Base-by-base conservation (phyloP, 805 yeast species). In the Wickerhamiella musiphila region DNA sequence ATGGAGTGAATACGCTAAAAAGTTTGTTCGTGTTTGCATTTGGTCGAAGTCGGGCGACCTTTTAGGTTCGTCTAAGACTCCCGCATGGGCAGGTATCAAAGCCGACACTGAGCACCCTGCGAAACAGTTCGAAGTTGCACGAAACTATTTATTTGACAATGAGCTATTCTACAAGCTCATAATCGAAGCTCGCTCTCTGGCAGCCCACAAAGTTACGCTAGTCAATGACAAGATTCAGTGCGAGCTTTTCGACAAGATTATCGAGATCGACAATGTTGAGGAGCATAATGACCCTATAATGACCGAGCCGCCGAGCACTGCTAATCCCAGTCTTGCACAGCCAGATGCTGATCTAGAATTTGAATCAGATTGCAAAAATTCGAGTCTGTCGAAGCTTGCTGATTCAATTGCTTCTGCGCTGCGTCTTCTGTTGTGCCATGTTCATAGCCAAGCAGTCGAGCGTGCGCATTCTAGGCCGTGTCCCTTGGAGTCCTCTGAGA, bases 81-180 rank as follows among this genome's bases (percentile, higher is more conserved):
- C n/a, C n/a, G n/a, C n/a, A n/a, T n/a, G n/a, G n/a, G n/a, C n/a
- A n/a, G n/a, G n/a, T n/a, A 14, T 24, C 18, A 18, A 18, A 17
- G 29, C 22, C 21, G 37, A 19, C 49, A 44, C 27, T 43, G 52
- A 15, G 54, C 63, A 9, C 64, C 73, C 14, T 62, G 64, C 30
- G 14, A 14, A 16, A 16, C 73, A 69, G 44, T 69, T 86, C 18
- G 63, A 66, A 23, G 67, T 57, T 31, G 83, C 92, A 0, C 63
- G 94, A 29, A 73, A 66, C 40, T 68, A 70, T 37, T 60, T 84
- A 6, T 86, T 86, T 56, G 96, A 86, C 48, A 90, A 79, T 46
- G 96, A 86, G 51, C 60, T 86, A 34, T 81, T 81, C 57, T 70
- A 68, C 51, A 83, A 75, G 43, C 54, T 86, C 34, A 63, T 73